Evolutionary conservation across 2,329 filamentous ascomycete species (phyloP).

Genomic region (Nigrospora osmanthi): DNA sequence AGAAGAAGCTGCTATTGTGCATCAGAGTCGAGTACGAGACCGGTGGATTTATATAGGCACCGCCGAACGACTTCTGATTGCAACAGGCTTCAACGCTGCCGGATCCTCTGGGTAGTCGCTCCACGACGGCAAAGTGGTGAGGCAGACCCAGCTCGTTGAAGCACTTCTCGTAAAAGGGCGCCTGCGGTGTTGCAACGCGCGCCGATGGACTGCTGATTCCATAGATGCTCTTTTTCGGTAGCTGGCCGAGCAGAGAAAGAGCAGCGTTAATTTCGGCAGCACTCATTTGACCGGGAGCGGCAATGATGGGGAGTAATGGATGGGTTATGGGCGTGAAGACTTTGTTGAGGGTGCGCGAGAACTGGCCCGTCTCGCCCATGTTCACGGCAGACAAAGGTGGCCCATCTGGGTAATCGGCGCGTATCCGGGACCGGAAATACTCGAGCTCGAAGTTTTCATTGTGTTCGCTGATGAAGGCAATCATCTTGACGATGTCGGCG

Average conservation of each 20-base stretch:
- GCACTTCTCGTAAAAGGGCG: conserved; percentile 80
- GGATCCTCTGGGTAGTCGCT: conserved; percentile 57
- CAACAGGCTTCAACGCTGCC: conserved; percentile 65
- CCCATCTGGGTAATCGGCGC: conserved; percentile 56
- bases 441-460: conserved; percentile 88
- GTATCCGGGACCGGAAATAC: conserved; percentile 75
- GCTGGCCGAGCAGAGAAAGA: conserved; percentile 69
- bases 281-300: conserved; percentile 78
- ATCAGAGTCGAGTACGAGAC: conserved; percentile 54
- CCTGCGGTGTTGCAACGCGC: conserved; percentile 58
- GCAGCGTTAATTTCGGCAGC: conserved; percentile 79
- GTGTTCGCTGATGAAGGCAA: conserved; percentile 70
- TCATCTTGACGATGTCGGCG: conserved; percentile 87
- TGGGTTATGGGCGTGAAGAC: conserved; percentile 87
- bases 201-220: conserved; percentile 67
- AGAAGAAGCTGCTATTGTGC: conserved; percentile 43
- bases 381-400: conserved; percentile 78
- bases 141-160: conserved; percentile 80
- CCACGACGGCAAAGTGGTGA: conserved; percentile 69
- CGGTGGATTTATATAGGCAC: conserved; percentile 72
- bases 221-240: conserved; percentile 73
- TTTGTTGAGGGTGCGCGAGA: conserved; percentile 76
- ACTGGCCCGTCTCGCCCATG: conserved; percentile 80
- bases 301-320: conserved; percentile 73
- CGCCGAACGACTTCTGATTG: conserved; percentile 69